A percentile compares a stretch with the other conserved stretches of the same genome.
Conservation (phyloP, 495 filamentous ascomycete species). For the Penicillium steckii region DNA sequence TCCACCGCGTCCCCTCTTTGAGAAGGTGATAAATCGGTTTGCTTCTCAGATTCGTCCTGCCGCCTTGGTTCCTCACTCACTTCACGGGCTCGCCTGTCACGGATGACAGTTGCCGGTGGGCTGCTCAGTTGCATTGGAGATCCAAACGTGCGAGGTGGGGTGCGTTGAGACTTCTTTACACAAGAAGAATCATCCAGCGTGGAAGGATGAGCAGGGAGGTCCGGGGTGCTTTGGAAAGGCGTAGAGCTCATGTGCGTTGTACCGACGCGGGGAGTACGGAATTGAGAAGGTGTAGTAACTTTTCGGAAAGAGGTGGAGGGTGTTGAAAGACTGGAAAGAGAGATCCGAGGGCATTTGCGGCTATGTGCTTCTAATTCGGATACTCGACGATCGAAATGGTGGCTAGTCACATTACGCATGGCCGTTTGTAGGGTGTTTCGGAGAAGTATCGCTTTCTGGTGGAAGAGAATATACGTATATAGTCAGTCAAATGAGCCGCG, state of each 20-base stretch:
- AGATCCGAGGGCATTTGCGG: constrained; percentile 38
- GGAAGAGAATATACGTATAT: too few relatives aligned
- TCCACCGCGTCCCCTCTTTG: constrained; percentile 43
- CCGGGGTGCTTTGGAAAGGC: constrained; percentile 21
- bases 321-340: constrained; percentile 22
- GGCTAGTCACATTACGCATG: constrained; percentile 41
- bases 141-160: constrained; percentile 16
- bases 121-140: constrained; percentile 43
- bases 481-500: constrained; percentile 1
- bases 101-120: constrained; percentile 32
- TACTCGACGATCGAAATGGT: constrained; percentile 45
- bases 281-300: constrained; percentile 20
- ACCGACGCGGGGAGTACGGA: constrained; percentile 24
- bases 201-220: constrained; percentile 19
- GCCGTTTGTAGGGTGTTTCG: constrained; percentile 43
- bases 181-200: constrained; percentile 14
- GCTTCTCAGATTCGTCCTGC: constrained; percentile 11
- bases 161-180: constrained; percentile 27
- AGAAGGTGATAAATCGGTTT: constrained; percentile 23
- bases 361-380: constrained; percentile 47
- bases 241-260: constrained; percentile 19
- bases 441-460: constrained; percentile 46
- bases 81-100: constrained; percentile 10
- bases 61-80: constrained; percentile 6
- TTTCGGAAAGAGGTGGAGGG: constrained; percentile 14